Conservation (phyloP, 2,329 filamentous ascomycete genomes). For the Dactylellina parvicollis region DNA sequence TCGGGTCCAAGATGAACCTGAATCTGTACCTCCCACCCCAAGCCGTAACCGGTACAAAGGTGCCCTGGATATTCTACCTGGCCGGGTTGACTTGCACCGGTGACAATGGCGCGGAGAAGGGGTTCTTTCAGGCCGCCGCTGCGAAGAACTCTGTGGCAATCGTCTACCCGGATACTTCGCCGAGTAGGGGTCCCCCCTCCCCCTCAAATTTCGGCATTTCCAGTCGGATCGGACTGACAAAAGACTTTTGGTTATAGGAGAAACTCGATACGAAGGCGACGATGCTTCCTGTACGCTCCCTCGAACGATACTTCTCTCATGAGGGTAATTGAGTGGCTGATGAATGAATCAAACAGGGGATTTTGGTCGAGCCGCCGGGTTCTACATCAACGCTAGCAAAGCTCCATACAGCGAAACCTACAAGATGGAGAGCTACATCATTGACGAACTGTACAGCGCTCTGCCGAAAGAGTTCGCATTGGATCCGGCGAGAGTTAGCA, state of each 20-base stretch:
- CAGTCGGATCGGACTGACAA: neutral
- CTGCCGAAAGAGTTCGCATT: conserved; percentile 79
- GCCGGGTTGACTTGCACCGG: conserved; percentile 94
- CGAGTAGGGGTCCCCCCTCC: conserved; percentile 76
- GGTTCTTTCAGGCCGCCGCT: conserved; percentile 89
- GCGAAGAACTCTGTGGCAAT: conserved; percentile 85
- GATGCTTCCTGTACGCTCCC: conserved; percentile 73
- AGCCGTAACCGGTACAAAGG: conserved; percentile 65
- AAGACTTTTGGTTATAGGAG: conserved; percentile 65
- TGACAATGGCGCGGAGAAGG: conserved; percentile 82
- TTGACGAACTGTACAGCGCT: conserved; percentile 81
- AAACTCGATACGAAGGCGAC: conserved; percentile 81
- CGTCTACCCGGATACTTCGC: conserved; percentile 93
- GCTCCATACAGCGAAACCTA: conserved; percentile 81
- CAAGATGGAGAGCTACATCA: conserved; percentile 94
- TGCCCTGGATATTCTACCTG: conserved; percentile 90
- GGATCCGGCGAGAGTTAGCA: conserved; percentile 76
- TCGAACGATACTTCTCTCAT: neutral
- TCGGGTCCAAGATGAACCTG: conserved; percentile 87
- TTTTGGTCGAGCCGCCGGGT: conserved; percentile 90
- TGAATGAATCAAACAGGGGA: conserved; percentile 65
- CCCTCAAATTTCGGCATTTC: neutral
- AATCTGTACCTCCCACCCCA: conserved; percentile 82
- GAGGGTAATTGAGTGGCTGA: neutral
- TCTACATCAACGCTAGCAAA: conserved; percentile 88